Conservation (phyloP, 352 stramenopile genomes). For the Phytophthora colocasiae region DNA sequence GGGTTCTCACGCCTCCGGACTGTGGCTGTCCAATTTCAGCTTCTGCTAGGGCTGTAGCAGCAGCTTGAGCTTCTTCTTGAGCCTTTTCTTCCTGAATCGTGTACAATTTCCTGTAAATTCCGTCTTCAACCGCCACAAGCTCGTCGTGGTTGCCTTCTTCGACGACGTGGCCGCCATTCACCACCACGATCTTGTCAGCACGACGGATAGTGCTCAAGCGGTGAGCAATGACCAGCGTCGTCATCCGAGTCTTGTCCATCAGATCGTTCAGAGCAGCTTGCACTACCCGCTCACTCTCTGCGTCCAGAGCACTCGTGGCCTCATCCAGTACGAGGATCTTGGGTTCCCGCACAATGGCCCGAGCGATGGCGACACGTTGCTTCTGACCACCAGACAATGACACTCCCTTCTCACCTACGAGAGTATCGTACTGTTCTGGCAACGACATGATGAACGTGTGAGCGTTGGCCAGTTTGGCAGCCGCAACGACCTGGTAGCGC, state of each 20-base stretch:
- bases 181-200: conserved; percentile 56
- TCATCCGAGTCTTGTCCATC: conserved; percentile 37
- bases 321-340: conserved; percentile 70
- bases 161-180: conserved; percentile 49
- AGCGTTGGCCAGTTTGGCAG: conserved; percentile 50
- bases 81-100: conserved; percentile 35
- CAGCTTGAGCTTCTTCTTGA: conserved; percentile 13
- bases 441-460: conserved; percentile 81
- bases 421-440: conserved; percentile 86
- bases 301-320: conserved; percentile 60
- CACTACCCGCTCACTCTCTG: conserved; percentile 40
- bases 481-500: conserved; percentile 74
- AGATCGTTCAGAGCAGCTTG: conserved; percentile 32
- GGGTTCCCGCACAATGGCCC: conserved; percentile 53
- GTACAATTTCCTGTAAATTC: conserved; percentile 30
- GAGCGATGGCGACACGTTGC: conserved; percentile 63
- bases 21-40: conserved; percentile 12
- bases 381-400: conserved; percentile 81
- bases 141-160: conserved; percentile 52
- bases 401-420: conserved; percentile 61
- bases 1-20: background rate
- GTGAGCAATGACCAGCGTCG: conserved; percentile 53
- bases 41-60: conserved; percentile 6
- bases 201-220: conserved; percentile 50
- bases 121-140: conserved; percentile 31